Evolutionary conservation across 1,139 yeast genomes (phyloP).

Genomic region (Wickerhamiella infanticola): DNA sequence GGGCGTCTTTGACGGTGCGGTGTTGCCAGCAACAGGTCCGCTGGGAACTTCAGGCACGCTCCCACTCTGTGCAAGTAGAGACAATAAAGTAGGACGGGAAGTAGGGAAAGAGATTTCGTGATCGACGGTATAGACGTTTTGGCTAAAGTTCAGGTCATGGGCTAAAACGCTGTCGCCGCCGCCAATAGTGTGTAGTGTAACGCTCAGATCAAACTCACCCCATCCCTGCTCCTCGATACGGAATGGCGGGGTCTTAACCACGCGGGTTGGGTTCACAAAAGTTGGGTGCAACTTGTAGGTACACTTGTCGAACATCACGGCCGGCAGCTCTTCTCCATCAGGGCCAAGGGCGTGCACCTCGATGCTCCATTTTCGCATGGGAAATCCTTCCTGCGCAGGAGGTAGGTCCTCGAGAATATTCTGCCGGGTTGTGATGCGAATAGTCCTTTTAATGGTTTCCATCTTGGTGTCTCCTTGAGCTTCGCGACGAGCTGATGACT

Average conservation of each 20-base stretch:
- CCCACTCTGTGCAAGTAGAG: slow-evolving; percentile 67
- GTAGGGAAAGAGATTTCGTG: slow-evolving; percentile 66
- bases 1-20: slow-evolving; percentile 15
- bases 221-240: slow-evolving; percentile 87
- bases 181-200: slow-evolving; percentile 63
- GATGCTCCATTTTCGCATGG: slow-evolving; percentile 92
- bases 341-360: slow-evolving; percentile 61
- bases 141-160: slow-evolving; percentile 78
- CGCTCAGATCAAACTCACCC: slow-evolving; percentile 93
- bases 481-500: not conserved
- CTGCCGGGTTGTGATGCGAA: slow-evolving; percentile 79
- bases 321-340: slow-evolving; percentile 72
- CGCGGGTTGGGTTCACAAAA: slow-evolving; percentile 72
- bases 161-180: slow-evolving; percentile 75
- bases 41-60: slow-evolving; percentile 39
- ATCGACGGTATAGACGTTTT: slow-evolving; percentile 62
- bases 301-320: slow-evolving; percentile 78
- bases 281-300: slow-evolving; percentile 93
- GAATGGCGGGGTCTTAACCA: slow-evolving; percentile 76
- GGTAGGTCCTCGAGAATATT: slow-evolving; percentile 71
- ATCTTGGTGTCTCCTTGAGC: not conserved
- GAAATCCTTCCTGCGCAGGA: slow-evolving; percentile 77
- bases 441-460: slow-evolving; percentile 56
- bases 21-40: slow-evolving; percentile 12
- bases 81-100: slow-evolving; percentile 56